phyloP scores from a whole-genome alignment of 495 filamentous ascomycete species.

The Xylaria grammica region DNA sequence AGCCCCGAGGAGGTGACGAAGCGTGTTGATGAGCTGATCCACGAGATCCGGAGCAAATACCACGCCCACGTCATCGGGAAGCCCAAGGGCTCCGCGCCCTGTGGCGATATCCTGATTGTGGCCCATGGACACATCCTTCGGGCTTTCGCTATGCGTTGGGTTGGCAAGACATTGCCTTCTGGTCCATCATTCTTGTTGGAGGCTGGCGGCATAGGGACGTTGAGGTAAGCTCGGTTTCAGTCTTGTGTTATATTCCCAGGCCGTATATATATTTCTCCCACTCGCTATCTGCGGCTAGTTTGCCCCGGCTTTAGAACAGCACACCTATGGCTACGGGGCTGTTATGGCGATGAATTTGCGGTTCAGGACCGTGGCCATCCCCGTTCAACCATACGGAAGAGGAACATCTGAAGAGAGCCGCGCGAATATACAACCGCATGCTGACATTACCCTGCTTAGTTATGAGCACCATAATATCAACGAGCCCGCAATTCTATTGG shows the following conservation, averaged over 20 bases:
- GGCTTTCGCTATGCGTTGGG: slow-evolving; percentile 91
- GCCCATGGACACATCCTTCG: slow-evolving; percentile 89
- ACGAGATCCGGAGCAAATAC: slow-evolving; percentile 68
- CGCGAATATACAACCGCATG: no score
- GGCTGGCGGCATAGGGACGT: slow-evolving; percentile 83
- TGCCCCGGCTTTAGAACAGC: no score
- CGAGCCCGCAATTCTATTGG: slow-evolving; percentile 73
- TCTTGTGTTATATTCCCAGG: neutral
- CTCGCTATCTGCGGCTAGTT: no score
- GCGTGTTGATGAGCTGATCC: slow-evolving; percentile 76
- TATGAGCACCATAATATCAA: slow-evolving; percentile 70
- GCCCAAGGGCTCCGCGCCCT: slow-evolving; percentile 42
- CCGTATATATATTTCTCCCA: no score
- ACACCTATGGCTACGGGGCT: no score
- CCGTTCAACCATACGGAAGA: no score
- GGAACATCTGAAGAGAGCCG: no score
- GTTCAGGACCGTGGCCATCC: no score
- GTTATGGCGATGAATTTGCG: no score
- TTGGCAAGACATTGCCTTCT: slow-evolving; percentile 67
- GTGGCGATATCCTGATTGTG: slow-evolving; percentile 64
- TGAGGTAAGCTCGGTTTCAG: slow-evolving; percentile 58
- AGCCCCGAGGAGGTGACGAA: slow-evolving; percentile 67
- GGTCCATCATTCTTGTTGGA: slow-evolving; percentile 73
- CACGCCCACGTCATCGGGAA: slow-evolving; percentile 58
- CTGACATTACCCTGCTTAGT: slow-evolving; percentile 30